Evolutionary conservation across 176 grass and related monocot species (phyloP).

Genomic region (Paspalum vaginatum): DNA sequence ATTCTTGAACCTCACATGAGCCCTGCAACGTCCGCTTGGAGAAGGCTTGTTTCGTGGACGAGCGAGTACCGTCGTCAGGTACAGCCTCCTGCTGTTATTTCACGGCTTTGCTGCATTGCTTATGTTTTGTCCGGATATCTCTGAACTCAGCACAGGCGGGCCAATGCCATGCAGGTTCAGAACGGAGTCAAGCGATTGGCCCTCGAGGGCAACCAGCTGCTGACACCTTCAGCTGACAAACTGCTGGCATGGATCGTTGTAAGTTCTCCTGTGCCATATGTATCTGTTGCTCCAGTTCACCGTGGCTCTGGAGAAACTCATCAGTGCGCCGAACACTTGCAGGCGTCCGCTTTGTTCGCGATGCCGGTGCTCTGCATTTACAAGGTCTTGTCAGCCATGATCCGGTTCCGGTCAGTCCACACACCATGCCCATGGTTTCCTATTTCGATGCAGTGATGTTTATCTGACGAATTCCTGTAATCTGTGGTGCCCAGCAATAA

Average conservation of each 20-base stretch:
- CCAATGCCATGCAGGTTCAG: slow-evolving; percentile 32
- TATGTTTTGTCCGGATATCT: not conserved
- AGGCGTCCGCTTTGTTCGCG: slow-evolving; percentile 20
- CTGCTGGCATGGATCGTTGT: slow-evolving; percentile 32
- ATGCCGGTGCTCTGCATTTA: slow-evolving; percentile 6
- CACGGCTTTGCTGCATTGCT: not conserved
- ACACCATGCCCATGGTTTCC: not conserved
- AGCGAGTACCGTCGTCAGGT: slow-evolving; percentile 32
- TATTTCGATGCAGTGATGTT: not conserved
- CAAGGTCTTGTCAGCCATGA: slow-evolving; percentile 22
- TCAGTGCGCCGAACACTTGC: not conserved
- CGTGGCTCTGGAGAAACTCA: not conserved
- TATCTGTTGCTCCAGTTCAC: not conserved
- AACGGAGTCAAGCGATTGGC: not conserved
- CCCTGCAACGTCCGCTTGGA: slow-evolving; percentile 11
- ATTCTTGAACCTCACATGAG: slow-evolving; percentile 17
- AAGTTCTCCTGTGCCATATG: not conserved
- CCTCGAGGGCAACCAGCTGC: not conserved
- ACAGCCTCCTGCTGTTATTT: not conserved
- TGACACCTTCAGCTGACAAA: not conserved
- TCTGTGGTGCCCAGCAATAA: not conserved
- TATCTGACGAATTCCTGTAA: not conserved
- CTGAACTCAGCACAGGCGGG: not conserved
- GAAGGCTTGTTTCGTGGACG: not conserved
- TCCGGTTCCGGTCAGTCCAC: slow-evolving; percentile 19